Evolutionary conservation across 257 asterid genomes (phyloP), one percentile per base, ranked within the genome.

Genomic region (Fraxinus americana): DNA sequence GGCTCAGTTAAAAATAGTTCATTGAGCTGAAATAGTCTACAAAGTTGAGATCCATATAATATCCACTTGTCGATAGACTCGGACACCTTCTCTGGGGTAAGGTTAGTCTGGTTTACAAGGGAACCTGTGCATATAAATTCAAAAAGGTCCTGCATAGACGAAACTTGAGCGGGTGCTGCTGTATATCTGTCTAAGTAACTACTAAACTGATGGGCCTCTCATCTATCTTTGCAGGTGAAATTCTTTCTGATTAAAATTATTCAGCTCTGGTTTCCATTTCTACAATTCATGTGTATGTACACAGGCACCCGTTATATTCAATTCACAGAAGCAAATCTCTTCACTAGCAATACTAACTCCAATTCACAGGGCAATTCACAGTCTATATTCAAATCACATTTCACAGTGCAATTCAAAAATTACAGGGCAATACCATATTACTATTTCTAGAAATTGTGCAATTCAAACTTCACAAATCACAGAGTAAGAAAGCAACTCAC

Each of bases 221-320:
- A 96, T 82, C 97, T 93, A 45, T 93, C 99, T 69, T 81, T 96
- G 86, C 99, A 92, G 98, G 99, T 95, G 83, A 79, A 73, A 10
- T 23, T 41, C 50, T 43, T 43, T 63, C 36, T 63, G 36, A 9
- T 25, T 10, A 11, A 27, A 63, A 63, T 63, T 63, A 27, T 11
- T 63, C 36, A 10, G 34, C 69, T 38, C 43, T 63, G 34, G 36
- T 2, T 63, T 11, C 34, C 19, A 27, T 63, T 63, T 63, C 69
- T 23, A 61, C 0, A 61, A 9, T 61, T 63, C 6, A 25, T 3
- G 48, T 32, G 48, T 75, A 75, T 63, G 35, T 63, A 25, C 17
- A 9, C 19, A 63, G 34, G 36, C 14, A 63, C 21, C 35, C 14
- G 21, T 23, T 63, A 14, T 36, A 9, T 21, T n/a, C n/a, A n/a